Conservation (phyloP, 116 monocot species). For the Posidonia oceanica region DNA sequence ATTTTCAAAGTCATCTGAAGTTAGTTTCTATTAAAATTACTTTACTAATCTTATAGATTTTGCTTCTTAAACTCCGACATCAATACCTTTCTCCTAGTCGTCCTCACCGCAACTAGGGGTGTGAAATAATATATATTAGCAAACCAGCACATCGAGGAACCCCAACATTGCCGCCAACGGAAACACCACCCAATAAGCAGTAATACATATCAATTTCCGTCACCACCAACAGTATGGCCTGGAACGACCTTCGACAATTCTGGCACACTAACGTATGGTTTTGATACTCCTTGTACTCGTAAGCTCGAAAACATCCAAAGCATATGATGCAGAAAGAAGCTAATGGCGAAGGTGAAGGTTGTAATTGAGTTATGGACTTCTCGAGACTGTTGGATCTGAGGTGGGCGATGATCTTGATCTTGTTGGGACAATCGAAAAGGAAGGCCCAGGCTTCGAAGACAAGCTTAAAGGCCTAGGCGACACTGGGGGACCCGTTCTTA, state of each 20-base stretch:
- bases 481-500: too few species aligned
- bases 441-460: too few species aligned
- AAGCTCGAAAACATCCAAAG: slow-evolving; percentile 42
- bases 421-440: slow-evolving; percentile 33
- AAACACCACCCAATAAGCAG: slow-evolving; percentile 46
- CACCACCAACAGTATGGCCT: slow-evolving; percentile 45
- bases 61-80: slow-evolving; percentile 17
- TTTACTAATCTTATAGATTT: too few species aligned
- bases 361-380: neutral
- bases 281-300: slow-evolving; percentile 39
- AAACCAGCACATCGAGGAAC: too few species aligned
- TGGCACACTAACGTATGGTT: slow-evolving; percentile 31
- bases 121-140: neutral
- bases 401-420: slow-evolving; percentile 12
- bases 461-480: too few species aligned
- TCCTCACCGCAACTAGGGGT: neutral
- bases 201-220: slow-evolving; percentile 64
- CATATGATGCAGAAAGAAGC: slow-evolving; percentile 57
- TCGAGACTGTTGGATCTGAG: neutral
- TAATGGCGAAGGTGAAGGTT: neutral
- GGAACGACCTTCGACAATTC: slow-evolving; percentile 37
- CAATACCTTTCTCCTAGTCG: too few species aligned
- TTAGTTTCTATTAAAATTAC: too few species aligned
- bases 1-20: too few species aligned
- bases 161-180: too few species aligned